A percentile compares a stretch with the other conserved stretches of the same genome.
Conservation (phyloP, 2,329 filamentous ascomycete species). For the Pseudogymnoascus destructans region DNA sequence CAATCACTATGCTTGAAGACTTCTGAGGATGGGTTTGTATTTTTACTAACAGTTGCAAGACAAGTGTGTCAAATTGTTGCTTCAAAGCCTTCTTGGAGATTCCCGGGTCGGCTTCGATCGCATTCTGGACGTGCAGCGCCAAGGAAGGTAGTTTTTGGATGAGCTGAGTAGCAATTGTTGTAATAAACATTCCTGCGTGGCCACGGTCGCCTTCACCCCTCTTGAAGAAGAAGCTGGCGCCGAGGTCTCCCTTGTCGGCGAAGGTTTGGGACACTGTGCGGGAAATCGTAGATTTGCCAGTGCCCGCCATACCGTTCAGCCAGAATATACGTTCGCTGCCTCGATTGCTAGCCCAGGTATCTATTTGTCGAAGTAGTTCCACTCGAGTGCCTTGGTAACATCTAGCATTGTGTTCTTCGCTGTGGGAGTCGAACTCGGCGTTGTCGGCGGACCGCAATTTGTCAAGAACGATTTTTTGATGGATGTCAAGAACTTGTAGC, state of each 20-base stretch:
- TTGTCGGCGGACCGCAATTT: conserved; percentile 11
- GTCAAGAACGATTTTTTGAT: conserved; percentile 4
- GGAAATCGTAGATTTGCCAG: conserved; percentile 27
- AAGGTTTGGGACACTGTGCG: conserved; percentile 25
- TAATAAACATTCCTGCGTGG: conserved; percentile 23
- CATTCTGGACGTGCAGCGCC: conserved; percentile 11
- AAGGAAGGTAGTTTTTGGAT: conserved; percentile 17
- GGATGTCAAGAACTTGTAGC: background rate
- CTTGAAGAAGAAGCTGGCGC: conserved; percentile 28
- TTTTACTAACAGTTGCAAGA: conserved; percentile 19
- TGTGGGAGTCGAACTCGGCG: conserved; percentile 27
- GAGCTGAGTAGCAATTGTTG: conserved; percentile 24
- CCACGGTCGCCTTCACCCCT: conserved; percentile 24
- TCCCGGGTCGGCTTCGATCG: conserved; percentile 14
- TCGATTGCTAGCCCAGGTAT: conserved; percentile 21
- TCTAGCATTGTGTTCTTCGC: conserved; percentile 24
- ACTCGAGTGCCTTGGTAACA: conserved; percentile 26
- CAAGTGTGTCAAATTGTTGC: conserved; percentile 23
- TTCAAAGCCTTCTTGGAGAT: conserved; percentile 16
- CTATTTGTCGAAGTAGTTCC: conserved; percentile 24
- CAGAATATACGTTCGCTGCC: conserved; percentile 25
- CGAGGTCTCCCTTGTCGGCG: conserved; percentile 16
- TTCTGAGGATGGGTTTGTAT: conserved; percentile 7
- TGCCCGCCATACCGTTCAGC: conserved; percentile 29
- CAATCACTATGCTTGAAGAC: conserved; percentile 13